Conservation (phyloP, 163 green algal species). For the Scenedesmus sp. region DNA sequence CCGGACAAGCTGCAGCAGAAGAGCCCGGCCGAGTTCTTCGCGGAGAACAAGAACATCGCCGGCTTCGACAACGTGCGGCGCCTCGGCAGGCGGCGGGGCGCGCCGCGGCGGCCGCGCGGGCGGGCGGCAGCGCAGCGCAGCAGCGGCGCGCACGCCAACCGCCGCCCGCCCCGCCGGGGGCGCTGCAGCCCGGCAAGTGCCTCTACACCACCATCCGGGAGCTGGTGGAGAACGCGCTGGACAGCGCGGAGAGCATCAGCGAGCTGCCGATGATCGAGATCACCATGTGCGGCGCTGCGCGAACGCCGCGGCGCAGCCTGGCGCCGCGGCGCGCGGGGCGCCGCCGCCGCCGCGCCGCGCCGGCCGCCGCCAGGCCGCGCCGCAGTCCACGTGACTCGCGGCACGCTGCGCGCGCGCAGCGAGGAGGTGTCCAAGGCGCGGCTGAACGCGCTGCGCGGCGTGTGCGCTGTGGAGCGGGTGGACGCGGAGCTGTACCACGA, state of each 20-base stretch:
- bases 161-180: background rate
- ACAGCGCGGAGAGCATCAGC: slow-evolving; percentile 84
- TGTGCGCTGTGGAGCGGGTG: slow-evolving; percentile 81
- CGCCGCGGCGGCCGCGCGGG: background rate
- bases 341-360: too few relatives aligned
- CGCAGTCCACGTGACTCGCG: too few relatives aligned
- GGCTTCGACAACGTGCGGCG: slow-evolving; percentile 94
- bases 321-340: background rate
- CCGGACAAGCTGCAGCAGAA: slow-evolving; percentile 81
- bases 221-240: slow-evolving; percentile 93
- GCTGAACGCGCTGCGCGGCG: slow-evolving; percentile 87
- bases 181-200: slow-evolving; percentile 91
- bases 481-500: slow-evolving; percentile 95
- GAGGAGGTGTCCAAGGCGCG: slow-evolving; percentile 89
- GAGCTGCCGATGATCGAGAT: slow-evolving; percentile 86
- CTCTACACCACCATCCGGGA: slow-evolving; percentile 96
- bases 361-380: too few relatives aligned
- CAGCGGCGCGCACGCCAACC: background rate
- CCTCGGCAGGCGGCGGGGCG: background rate
- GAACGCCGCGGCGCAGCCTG: background rate
- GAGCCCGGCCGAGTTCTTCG: slow-evolving; percentile 96
- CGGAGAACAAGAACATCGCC: slow-evolving; percentile 99
- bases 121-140: background rate
- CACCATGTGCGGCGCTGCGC: slow-evolving; percentile 68
- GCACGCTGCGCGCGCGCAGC: slow-evolving; percentile 50